Percentiles rank a stretch among this genome's conserved stretches.
These are phyloP conservation scores for Fabrea salina DNA, from an alignment of 169 alveolate species.

Conservation along the genomic window DNA sequence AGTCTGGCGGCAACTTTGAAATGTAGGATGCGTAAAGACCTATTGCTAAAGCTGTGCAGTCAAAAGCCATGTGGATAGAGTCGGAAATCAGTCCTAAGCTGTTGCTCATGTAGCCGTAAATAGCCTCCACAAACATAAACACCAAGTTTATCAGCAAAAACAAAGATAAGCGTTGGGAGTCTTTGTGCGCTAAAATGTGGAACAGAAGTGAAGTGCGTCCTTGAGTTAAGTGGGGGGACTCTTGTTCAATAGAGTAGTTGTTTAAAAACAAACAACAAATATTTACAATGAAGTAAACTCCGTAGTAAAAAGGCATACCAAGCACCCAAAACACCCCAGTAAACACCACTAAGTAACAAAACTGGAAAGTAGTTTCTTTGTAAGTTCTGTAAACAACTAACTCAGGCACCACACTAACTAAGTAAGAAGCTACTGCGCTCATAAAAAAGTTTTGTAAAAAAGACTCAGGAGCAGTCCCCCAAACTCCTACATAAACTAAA, in stretches of 20 bases:
- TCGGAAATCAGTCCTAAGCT: constrained; percentile 81
- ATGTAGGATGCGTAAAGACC: constrained; percentile 80
- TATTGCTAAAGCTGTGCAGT: constrained; percentile 83
- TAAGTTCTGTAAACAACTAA: too few relatives aligned
- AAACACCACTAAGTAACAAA: constrained; percentile 4
- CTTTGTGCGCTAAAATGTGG: constrained; percentile 9
- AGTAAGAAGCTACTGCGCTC: not conserved
- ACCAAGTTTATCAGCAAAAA: constrained; percentile 57
- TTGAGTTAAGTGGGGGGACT: not conserved
- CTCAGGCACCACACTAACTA: not conserved
- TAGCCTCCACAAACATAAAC: constrained; percentile 85
- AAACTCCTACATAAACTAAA: not conserved
- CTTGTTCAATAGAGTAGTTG: not conserved
- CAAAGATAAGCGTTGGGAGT: constrained; percentile 10
- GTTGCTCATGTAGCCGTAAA: constrained; percentile 76
- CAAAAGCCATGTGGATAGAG: constrained; percentile 85
- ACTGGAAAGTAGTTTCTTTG: not conserved
- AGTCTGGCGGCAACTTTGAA: constrained; percentile 65
- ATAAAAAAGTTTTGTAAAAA: not conserved
- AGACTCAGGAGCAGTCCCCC: not conserved
- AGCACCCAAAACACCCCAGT: not conserved
- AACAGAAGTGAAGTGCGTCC: not conserved
- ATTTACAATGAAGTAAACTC: not conserved
- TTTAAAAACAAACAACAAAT: not conserved
- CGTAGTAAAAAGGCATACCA: not conserved